Evolutionary conservation across 768 basidiomycete species (phyloP), one percentile per base, ranked within the genome.

Genomic region (Trametes elegans): DNA sequence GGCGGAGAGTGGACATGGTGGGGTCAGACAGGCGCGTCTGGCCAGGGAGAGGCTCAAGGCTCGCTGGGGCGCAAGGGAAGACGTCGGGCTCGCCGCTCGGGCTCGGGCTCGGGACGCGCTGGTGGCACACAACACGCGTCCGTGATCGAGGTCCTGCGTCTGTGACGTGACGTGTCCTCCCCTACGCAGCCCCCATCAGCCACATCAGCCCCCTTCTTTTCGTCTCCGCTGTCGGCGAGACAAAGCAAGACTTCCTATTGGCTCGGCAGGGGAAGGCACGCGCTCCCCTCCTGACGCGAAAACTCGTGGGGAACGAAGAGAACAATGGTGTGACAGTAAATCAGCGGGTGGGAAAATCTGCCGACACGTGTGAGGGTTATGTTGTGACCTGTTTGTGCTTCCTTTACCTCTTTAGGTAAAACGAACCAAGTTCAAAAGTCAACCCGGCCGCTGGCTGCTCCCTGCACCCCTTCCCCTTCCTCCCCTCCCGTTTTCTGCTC

Each of bases 391-490:
- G 57, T 69, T 69, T 69, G 66, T 58, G 48, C 57, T 59, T 54
- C 57, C 57, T 49, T 53, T 56, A 34, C 34, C 49, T 38, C 10
- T 39, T 61, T 59, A 34, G 61, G 64, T 49, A 66, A 66, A 57
- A 47, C 59, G 44, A 60, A 69, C 62, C 58, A 64, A 66, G 68
- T 69, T 69, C 62, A 67, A 68, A 63, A 63, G 47, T 55, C 42
- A 54, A 64, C 63, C 39, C 46, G 53, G 28, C 27, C 41, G 58
- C 50, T 32, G 43, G 52, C 40, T 53, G 31, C 55, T 64, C 61
- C 49, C 47, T 50, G 34, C 47, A 42, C 57, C 45, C 49, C 54
- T 56, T 61, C 61, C 60, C 57, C 62, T 54, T 50, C 64, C 51
- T 28, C 42, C 42, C 42, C 43, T 54, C 55, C 53, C 60, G 53